A percentile compares a stretch with the other conserved stretches of the same genome.
phyloP scores from a whole-genome alignment of 441 rosid species.

The Pelargonium citronellum region DNA sequence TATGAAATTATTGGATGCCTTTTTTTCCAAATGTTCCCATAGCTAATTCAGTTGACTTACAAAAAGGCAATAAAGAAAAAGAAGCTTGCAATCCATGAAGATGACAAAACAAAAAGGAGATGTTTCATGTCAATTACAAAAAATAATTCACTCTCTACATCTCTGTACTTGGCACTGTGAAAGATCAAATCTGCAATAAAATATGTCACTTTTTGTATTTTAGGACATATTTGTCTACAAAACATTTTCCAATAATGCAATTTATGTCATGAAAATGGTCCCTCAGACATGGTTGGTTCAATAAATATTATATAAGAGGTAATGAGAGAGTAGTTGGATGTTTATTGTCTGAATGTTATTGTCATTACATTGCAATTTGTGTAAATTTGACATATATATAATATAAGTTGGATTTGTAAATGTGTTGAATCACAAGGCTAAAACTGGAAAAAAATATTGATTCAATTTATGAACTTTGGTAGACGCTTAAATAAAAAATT shows the following conservation, averaged over 20 bases:
- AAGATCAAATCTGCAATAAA: neutral
- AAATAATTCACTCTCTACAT: neutral
- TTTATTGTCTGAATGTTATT: slow-evolving; percentile 2
- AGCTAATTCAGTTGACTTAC: neutral
- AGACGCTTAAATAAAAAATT: too few relatives aligned
- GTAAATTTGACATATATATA: too few relatives aligned
- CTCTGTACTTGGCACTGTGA: neutral
- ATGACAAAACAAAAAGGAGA: neutral
- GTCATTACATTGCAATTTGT: neutral
- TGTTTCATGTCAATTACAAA: neutral
- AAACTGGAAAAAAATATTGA: too few relatives aligned
- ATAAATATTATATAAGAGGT: neutral
- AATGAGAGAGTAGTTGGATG: neutral
- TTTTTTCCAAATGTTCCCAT: neutral
- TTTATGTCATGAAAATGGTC: neutral
- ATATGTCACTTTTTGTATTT: neutral
- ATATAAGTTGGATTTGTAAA: too few relatives aligned
- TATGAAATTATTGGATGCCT: too few relatives aligned
- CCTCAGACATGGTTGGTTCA: slow-evolving; percentile 1
- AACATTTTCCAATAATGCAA: neutral
- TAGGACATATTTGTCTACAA: neutral
- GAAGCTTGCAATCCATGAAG: neutral
- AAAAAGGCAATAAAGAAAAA: too few relatives aligned
- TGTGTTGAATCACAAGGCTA: too few relatives aligned
- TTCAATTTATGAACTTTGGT: too few relatives aligned